Evolutionary conservation across 768 basidiomycete species (phyloP).

Genomic region (Tulasnella sp.): DNA sequence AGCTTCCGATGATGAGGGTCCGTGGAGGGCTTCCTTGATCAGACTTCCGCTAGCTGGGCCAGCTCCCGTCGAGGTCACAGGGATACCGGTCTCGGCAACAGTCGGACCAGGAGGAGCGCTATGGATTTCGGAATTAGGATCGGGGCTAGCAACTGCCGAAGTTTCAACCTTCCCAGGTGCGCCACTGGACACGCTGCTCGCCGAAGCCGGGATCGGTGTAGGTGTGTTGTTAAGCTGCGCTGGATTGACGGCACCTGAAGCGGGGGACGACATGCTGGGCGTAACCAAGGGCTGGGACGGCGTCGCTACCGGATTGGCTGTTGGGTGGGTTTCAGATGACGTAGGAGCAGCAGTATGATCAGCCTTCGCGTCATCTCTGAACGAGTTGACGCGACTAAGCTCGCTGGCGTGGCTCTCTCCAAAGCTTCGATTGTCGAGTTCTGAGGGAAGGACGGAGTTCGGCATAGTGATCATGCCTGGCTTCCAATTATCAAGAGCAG

Average conservation of each 20-base stretch:
- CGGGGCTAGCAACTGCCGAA: neutral
- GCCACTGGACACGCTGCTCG: slow-evolving; percentile 1
- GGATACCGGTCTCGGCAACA: slow-evolving; percentile 70
- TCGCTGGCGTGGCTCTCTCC: slow-evolving; percentile 61
- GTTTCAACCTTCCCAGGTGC: neutral
- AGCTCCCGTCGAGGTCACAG: slow-evolving; percentile 47
- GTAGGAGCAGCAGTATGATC: slow-evolving; percentile 6
- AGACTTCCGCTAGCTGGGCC: slow-evolving; percentile 62
- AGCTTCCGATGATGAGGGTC: neutral
- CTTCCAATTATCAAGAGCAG: slow-evolving; percentile 69
- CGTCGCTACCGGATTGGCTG: neutral
- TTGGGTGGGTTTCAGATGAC: slow-evolving; percentile 11
- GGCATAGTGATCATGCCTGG: slow-evolving; percentile 45
- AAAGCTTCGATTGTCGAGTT: slow-evolving; percentile 62
- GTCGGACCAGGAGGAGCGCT: slow-evolving; percentile 40
- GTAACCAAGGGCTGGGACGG: neutral
- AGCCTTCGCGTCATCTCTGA: slow-evolving; percentile 36
- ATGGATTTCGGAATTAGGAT: neutral
- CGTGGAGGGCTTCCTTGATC: slow-evolving; percentile 13
- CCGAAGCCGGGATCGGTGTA: slow-evolving; percentile 22
- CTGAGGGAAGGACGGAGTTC: slow-evolving; percentile 33
- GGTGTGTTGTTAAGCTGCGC: slow-evolving; percentile 28
- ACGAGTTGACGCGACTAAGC: neutral
- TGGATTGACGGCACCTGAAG: slow-evolving; percentile 25
- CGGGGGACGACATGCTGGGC: neutral